Conservation (phyloP, 495 filamentous ascomycete species). For the Penicillium waksmanii region DNA sequence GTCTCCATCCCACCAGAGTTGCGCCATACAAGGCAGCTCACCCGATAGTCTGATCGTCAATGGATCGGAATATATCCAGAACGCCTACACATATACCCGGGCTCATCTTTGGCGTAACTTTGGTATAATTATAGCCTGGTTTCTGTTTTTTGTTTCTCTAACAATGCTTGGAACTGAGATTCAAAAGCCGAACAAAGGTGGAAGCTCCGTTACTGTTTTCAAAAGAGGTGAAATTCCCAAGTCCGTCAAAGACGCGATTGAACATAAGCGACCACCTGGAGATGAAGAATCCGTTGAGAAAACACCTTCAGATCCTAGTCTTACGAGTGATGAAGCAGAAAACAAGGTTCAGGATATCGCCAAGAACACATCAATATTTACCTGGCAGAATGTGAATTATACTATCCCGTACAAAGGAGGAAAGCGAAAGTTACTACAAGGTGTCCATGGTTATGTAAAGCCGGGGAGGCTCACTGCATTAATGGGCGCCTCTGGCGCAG, state of each 20-base stretch:
- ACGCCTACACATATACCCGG: slow-evolving; percentile 57
- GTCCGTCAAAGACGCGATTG: slow-evolving; percentile 49
- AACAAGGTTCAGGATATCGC: slow-evolving; percentile 49
- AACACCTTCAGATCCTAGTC: slow-evolving; percentile 23
- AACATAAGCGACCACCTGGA: slow-evolving; percentile 30
- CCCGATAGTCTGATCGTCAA: slow-evolving; percentile 54
- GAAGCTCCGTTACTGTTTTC: slow-evolving; percentile 71
- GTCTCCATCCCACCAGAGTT: slow-evolving; percentile 58
- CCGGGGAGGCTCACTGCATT: slow-evolving; percentile 73
- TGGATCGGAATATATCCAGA: slow-evolving; percentile 56
- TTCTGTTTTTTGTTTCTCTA: slow-evolving; percentile 54
- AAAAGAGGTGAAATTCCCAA: slow-evolving; percentile 63
- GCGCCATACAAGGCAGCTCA: slow-evolving; percentile 59
- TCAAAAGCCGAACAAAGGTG: slow-evolving; percentile 72
- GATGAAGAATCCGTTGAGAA: slow-evolving; percentile 56
- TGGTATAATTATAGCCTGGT: slow-evolving; percentile 62
- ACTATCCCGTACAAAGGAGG: slow-evolving; percentile 66
- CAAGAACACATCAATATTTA: slow-evolving; percentile 68
- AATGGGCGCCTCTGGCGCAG: slow-evolving; percentile 69
- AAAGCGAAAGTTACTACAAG: slow-evolving; percentile 59
- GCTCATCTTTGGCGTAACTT: slow-evolving; percentile 67
- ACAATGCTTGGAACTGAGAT: slow-evolving; percentile 69
- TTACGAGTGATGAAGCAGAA: slow-evolving; percentile 28
- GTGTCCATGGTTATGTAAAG: slow-evolving; percentile 71
- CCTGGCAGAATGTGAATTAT: slow-evolving; percentile 80